phyloP scores from a whole-genome alignment of 148 eudicot species.

The Camellia lanceoleosa region DNA sequence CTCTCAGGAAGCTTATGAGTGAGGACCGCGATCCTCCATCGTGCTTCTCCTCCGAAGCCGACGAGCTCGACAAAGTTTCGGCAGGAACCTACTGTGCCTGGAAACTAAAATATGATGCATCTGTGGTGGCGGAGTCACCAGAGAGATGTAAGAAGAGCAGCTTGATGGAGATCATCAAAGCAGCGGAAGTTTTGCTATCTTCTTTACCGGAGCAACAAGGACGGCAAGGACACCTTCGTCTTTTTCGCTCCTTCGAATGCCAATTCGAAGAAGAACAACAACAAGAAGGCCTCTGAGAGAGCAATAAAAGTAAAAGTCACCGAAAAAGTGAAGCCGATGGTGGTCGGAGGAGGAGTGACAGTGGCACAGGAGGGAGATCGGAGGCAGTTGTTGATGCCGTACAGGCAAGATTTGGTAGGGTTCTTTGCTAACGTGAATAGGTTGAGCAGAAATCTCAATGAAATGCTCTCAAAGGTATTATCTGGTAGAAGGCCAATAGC shows the following conservation, averaged over 20 bases:
- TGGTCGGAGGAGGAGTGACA: too few species aligned
- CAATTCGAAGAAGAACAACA: too few species aligned
- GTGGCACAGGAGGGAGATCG: constrained; percentile 16
- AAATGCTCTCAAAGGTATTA: constrained; percentile 31
- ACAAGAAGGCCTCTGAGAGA: too few species aligned
- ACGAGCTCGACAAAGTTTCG: constrained; percentile 60
- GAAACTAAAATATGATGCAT: constrained; percentile 55
- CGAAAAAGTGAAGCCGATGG: too few species aligned
- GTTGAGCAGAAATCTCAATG: constrained; percentile 52
- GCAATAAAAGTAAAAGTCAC: too few species aligned
- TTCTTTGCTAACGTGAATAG: constrained; percentile 50
- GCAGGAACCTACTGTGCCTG: constrained; percentile 10
- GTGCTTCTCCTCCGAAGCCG: constrained; percentile 54
- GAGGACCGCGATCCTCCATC: constrained; percentile 48
- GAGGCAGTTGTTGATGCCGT: neutral
- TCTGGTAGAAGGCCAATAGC: constrained; percentile 35
- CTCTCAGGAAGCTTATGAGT: constrained; percentile 45
- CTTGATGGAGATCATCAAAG: constrained; percentile 53
- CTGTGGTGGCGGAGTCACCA: constrained; percentile 25
- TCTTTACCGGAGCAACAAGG: constrained; percentile 61
- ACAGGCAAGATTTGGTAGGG: constrained; percentile 21
- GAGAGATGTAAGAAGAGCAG: constrained; percentile 55
- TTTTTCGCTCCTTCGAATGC: constrained; percentile 25
- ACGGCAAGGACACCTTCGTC: constrained; percentile 53
- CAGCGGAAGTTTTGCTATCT: constrained; percentile 61